These are phyloP conservation scores for Xylaria scruposa DNA, from an alignment of 495 filamentous ascomycete species.

Conservation along the genomic window DNA sequence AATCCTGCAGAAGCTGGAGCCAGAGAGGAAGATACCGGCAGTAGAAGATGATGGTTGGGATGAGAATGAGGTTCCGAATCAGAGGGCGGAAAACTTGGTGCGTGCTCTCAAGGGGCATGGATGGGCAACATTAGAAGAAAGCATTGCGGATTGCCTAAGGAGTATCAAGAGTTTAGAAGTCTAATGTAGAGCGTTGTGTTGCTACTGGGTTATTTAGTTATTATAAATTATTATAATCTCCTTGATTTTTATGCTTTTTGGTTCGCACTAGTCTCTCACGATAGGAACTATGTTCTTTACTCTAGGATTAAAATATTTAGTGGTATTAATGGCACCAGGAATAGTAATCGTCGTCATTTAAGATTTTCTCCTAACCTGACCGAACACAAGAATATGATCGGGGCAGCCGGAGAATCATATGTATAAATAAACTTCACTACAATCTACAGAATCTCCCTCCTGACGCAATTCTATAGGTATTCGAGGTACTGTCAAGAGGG, in stretches of 20 bases:
- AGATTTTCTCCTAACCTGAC: no score
- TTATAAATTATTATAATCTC: neutral
- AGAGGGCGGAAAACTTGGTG: conserved; percentile 41
- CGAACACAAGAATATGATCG: no score
- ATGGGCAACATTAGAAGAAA: conserved; percentile 47
- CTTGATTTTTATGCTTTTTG: neutral
- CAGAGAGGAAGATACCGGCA: conserved; percentile 32
- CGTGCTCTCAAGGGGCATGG: conserved; percentile 38
- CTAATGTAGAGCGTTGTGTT: neutral
- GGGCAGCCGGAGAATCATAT: no score
- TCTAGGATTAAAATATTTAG: conserved; percentile 1
- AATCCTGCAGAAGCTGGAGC: conserved; percentile 33
- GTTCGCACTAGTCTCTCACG: neutral
- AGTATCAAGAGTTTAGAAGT: conserved; percentile 14
- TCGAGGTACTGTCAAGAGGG: no score
- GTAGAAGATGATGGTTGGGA: conserved; percentile 42
- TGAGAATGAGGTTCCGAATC: conserved; percentile 42
- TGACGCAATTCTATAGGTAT: no score
- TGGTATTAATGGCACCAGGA: no score
- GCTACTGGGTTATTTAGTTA: neutral
- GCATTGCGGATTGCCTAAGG: conserved; percentile 34
- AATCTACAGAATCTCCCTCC: no score
- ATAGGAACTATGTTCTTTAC: neutral
- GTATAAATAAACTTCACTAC: no score
- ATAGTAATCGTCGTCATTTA: no score